Evolutionary conservation across 2,329 filamentous ascomycete genomes (phyloP), one percentile per base, ranked within the genome.

Genomic region (Trichoderma sp.): DNA sequence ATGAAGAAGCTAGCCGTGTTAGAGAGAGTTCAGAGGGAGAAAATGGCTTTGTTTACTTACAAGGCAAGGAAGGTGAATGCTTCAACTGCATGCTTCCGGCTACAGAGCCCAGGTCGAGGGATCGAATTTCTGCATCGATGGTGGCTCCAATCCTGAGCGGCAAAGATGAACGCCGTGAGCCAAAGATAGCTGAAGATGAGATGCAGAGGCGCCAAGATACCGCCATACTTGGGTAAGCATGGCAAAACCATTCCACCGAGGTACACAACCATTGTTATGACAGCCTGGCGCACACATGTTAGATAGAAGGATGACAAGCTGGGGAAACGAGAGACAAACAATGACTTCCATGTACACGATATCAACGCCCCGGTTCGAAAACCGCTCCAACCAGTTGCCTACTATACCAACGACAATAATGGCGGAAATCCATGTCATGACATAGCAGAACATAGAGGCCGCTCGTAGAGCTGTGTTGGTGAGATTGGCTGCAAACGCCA

Each of bases 81-180:
- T 47, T 74, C 72, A 9, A 74, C 71, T 0, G 76, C 71, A 34
- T 74, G 74, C 73, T 78, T 78, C 34, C 71, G 51, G 15, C 64
- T 26, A 32, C 76, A 78, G 6, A 71, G 43, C 9, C 57, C 70
- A 1, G 32, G 9, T 6, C 57, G 60, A 1, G 72, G 75, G 3
- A 61, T 32, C 9, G 11, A 51, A 2, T 28, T 9, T 11, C 24
- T 36, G 28, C 76, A 76, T 8, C 73, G 64, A 24, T 58, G 43
- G 7, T 74, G 72, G 15, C 71, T 72, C 74, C 76, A 78, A 47
- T 76, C 74, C 24, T 76, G 69, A 1, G 75, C 72, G 8, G 76
- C 63, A 61, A 78, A 77, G 72, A 77, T 75, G 62, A 78, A 77
- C 8, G 75, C 70, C 4, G 76, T 76, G 57, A 78, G 73, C 77